These are phyloP conservation scores for Didymella glomerata DNA, from an alignment of 2,329 filamentous ascomycete genomes.

Conservation along the genomic window DNA sequence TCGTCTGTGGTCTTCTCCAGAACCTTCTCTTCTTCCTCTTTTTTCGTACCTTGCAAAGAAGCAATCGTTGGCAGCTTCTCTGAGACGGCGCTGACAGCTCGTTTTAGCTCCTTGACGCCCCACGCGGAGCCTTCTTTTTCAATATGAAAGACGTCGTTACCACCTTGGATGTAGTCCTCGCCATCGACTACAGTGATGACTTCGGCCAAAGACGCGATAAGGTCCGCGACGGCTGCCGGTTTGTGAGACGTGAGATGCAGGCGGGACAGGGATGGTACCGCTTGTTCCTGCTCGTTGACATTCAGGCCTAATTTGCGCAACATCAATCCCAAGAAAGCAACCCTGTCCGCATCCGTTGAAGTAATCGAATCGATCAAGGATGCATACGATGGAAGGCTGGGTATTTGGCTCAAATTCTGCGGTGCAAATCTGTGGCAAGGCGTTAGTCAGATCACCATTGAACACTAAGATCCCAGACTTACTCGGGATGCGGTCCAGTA, in stretches of 20 bases:
- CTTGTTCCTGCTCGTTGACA: slow-evolving; percentile 72
- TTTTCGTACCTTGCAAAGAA: slow-evolving; percentile 37
- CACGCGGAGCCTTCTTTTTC: slow-evolving; percentile 67
- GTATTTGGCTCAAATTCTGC: slow-evolving; percentile 74
- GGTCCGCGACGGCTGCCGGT: slow-evolving; percentile 69
- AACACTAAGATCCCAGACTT: slow-evolving; percentile 40
- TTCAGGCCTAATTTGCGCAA: slow-evolving; percentile 83
- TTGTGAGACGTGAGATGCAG: slow-evolving; percentile 80
- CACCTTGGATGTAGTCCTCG: slow-evolving; percentile 77
- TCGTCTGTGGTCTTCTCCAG: slow-evolving; percentile 34
- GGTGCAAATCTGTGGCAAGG: slow-evolving; percentile 74
- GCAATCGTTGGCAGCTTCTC: slow-evolving; percentile 37
- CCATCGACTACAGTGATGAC: slow-evolving; percentile 71
- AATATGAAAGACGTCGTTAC: slow-evolving; percentile 83
- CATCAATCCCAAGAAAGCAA: slow-evolving; percentile 80
- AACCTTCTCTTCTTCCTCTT: not conserved
- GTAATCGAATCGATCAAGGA: slow-evolving; percentile 73
- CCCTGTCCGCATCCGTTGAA: slow-evolving; percentile 73
- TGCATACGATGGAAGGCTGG: slow-evolving; percentile 73
- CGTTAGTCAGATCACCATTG: slow-evolving; percentile 4
- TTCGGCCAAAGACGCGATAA: slow-evolving; percentile 72
- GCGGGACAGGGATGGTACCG: slow-evolving; percentile 79
- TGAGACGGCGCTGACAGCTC: slow-evolving; percentile 44
- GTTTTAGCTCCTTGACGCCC: slow-evolving; percentile 44
- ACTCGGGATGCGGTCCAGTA: slow-evolving; percentile 94